Conservation (phyloP, 768 basidiomycete genomes). For the Lentinula aciculospora region DNA sequence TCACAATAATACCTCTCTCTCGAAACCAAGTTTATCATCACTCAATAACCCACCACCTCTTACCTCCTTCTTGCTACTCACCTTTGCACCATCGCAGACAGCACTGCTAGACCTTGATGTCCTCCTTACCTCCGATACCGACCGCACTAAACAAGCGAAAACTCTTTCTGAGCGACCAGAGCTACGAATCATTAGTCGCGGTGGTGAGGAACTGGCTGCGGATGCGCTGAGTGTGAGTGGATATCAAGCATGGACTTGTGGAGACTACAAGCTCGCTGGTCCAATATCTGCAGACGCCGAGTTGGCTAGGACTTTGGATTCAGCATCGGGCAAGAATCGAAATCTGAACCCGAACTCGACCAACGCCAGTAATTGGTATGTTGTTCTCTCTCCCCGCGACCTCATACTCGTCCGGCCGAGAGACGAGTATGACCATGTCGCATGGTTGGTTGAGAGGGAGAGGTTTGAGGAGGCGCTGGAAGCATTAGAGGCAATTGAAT, state of each 20-base stretch:
- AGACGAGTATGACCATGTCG: constrained; percentile 85
- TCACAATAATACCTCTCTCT: not conserved
- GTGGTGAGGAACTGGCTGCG: constrained; percentile 81
- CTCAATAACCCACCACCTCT: constrained; percentile 20
- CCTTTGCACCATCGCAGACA: constrained; percentile 78
- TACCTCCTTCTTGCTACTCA: constrained; percentile 80
- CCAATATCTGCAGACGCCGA: constrained; percentile 27
- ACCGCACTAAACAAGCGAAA: constrained; percentile 70
- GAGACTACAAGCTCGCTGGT: constrained; percentile 79
- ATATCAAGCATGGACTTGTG: constrained; percentile 84
- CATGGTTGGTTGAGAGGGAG: constrained; percentile 84
- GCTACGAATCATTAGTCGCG: constrained; percentile 82
- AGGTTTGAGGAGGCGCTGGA: constrained; percentile 87
- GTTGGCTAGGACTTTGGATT: not conserved
- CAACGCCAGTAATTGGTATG: constrained; percentile 49
- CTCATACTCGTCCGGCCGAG: constrained; percentile 83
- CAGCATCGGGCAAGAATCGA: not conserved
- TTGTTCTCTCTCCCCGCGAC: constrained; percentile 84
- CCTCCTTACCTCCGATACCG: constrained; percentile 24
- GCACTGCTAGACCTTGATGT: constrained; percentile 50
- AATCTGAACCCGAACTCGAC: not conserved
- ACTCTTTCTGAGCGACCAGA: constrained; percentile 91
- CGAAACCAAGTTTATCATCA: not conserved
- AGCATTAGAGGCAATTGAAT: constrained; percentile 66
- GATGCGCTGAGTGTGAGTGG: constrained; percentile 78